Percentiles rank a stretch among this genome's conserved stretches.
phyloP scores from a whole-genome alignment of 106 monocot species.

The Dendrobium huoshanense region DNA sequence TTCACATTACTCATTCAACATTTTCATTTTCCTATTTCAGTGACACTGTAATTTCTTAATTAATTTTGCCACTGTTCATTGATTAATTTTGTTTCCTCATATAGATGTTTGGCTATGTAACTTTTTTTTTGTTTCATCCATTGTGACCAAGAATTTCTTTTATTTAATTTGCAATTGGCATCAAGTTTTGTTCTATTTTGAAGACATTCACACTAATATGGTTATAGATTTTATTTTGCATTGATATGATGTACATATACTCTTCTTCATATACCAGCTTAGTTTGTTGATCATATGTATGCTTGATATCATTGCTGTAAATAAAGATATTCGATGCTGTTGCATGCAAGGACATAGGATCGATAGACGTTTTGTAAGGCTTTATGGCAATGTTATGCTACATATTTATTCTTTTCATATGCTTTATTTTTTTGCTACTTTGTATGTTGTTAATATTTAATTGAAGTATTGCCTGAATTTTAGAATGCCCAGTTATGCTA shows the following conservation, averaged over 20 bases:
- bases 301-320: neutral
- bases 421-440: neutral
- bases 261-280: neutral
- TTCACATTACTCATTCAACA: neutral
- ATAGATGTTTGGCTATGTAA: too few species aligned
- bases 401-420: neutral
- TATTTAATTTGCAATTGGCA: too few species aligned
- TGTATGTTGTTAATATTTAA: neutral
- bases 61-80: neutral
- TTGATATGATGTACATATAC: neutral
- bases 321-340: neutral
- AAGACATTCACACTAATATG: too few species aligned
- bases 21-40: neutral
- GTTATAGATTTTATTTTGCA: neutral
- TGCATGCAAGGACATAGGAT: neutral
- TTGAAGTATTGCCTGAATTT: neutral
- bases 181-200: too few species aligned
- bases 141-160: too few species aligned
- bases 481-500: neutral
- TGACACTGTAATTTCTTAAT: neutral
- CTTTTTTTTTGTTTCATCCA: too few species aligned
- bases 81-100: too few species aligned
- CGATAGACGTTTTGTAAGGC: neutral
- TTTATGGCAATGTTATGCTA: neutral
- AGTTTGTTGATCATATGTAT: too few species aligned